phyloP scores from a whole-genome alignment of 495 filamentous ascomycete genomes.

The Zalerion maritima region DNA sequence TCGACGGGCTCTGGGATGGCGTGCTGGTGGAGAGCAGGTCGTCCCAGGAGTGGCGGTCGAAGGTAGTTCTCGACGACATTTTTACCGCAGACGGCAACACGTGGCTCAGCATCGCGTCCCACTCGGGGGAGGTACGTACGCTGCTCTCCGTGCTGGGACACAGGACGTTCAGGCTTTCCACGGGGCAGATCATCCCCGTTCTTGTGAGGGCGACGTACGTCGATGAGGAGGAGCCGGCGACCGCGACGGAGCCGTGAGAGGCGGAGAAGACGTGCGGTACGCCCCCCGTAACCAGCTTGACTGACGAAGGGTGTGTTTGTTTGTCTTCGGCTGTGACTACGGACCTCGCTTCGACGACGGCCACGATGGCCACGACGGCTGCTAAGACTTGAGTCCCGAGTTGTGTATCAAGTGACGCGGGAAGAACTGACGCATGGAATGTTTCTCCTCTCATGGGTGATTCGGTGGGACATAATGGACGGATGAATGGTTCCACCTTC shows the following conservation, averaged over 20 bases:
- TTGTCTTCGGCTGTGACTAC: conserved; percentile 22
- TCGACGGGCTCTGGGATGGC: conserved; percentile 47
- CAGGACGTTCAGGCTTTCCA: conserved; percentile 42
- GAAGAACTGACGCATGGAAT: too few species aligned
- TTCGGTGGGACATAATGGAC: too few species aligned
- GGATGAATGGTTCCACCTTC: too few species aligned
- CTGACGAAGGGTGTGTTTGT: conserved; percentile 31
- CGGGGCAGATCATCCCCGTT: conserved; percentile 57
- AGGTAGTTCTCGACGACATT: conserved; percentile 44
- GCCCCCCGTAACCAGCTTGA: conserved; percentile 32
- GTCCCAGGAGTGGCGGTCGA: conserved; percentile 40
- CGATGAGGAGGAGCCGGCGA: conserved; percentile 13
- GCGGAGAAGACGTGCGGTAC: conserved; percentile 34
- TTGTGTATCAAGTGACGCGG: too few species aligned
- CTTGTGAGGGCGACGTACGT: conserved; percentile 41
- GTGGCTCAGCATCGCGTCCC: conserved; percentile 52
- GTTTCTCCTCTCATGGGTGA: too few species aligned
- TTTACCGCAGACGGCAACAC: conserved; percentile 44
- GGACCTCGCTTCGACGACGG: conserved; percentile 2
- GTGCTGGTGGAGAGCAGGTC: conserved; percentile 36
- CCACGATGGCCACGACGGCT: conserved; percentile 10
- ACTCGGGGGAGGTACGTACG: conserved; percentile 49
- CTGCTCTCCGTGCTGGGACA: conserved; percentile 44
- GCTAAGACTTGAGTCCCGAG: too few species aligned
- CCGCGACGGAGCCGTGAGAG: conserved; percentile 25